Conservation (phyloP, 2,329 filamentous ascomycete genomes). For the Diaporthe amygdali region DNA sequence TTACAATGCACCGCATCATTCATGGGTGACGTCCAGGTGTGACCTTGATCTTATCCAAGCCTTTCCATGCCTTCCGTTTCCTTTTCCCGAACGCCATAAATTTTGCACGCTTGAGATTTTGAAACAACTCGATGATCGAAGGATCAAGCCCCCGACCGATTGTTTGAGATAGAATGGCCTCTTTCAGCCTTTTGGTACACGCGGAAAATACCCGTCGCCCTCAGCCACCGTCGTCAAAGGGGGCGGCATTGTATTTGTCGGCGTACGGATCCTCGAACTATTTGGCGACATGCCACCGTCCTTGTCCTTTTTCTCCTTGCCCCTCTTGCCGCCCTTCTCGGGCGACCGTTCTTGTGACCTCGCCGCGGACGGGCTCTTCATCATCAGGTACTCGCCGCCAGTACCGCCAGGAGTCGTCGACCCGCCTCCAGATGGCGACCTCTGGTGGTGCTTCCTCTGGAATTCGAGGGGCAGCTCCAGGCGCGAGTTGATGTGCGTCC, state of each 20-base stretch:
- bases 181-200: slow-evolving; percentile 38
- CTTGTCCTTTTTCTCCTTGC: slow-evolving; percentile 27
- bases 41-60: not conserved
- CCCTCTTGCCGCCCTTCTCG: slow-evolving; percentile 31
- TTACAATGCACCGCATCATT: not conserved
- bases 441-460: slow-evolving; percentile 45
- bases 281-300: slow-evolving; percentile 44
- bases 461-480: slow-evolving; percentile 54
- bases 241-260: slow-evolving; percentile 39
- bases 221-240: slow-evolving; percentile 37
- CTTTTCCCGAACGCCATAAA: not conserved
- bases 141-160: not conserved
- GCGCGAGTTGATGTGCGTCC: slow-evolving; percentile 58
- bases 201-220: slow-evolving; percentile 49
- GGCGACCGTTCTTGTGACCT: slow-evolving; percentile 34
- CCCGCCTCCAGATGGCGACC: slow-evolving; percentile 46
- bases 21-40: not conserved
- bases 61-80: not conserved
- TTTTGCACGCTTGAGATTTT: slow-evolving; percentile 15
- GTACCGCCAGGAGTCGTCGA: slow-evolving; percentile 42
- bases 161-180: slow-evolving; percentile 25
- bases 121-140: not conserved
- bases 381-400: slow-evolving; percentile 48
- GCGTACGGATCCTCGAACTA: slow-evolving; percentile 54
- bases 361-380: slow-evolving; percentile 40